A percentile compares a stretch with the other conserved stretches of the same genome.
Conservation (phyloP, 2,329 filamentous ascomycete species). For the Paecilomyces dactylethromorphus region DNA sequence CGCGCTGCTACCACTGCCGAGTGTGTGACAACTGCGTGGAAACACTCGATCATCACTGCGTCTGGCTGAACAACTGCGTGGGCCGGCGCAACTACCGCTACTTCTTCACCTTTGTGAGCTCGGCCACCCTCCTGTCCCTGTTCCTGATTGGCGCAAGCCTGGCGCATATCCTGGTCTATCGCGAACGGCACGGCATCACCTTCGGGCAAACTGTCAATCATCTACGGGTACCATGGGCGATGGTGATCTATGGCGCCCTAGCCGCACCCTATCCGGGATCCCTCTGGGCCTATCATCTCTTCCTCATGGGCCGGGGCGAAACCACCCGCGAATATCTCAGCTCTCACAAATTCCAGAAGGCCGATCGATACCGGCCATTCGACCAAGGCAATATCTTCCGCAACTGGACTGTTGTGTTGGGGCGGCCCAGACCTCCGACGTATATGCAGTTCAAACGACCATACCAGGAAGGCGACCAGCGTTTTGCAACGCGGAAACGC, state of each 20-base stretch:
- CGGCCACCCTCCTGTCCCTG: conserved; percentile 67
- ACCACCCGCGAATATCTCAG: conserved; percentile 95
- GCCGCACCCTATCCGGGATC: conserved; percentile 74
- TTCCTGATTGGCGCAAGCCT: conserved; percentile 72
- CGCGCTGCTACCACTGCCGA: conserved; percentile 91
- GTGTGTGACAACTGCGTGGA: conserved; percentile 97
- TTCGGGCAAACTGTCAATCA: conserved; percentile 63
- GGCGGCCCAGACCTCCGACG: conserved; percentile 75
- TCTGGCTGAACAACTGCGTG: conserved; percentile 98
- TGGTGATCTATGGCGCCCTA: conserved; percentile 76
- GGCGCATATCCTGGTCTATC: conserved; percentile 73
- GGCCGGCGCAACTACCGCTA: conserved; percentile 96
- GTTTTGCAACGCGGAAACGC: conserved; percentile 59
- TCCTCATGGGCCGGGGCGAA: conserved; percentile 83
- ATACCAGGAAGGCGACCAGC: conserved; percentile 76
- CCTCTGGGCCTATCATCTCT: conserved; percentile 81
- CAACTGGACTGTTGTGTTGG: conserved; percentile 77
- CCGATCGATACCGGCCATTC: conserved; percentile 86
- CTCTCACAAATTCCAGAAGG: conserved; percentile 88
- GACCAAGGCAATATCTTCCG: conserved; percentile 66
- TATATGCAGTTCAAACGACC: conserved; percentile 80
- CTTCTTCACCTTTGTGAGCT: conserved; percentile 86
- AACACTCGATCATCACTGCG: conserved; percentile 95
- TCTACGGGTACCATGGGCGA: conserved; percentile 76
- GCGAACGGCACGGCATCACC: conserved; percentile 53